A percentile compares a stretch with the other conserved stretches of the same genome.
Conservation (phyloP, 2,329 filamentous ascomycete species). For the Byssothecium circinans region DNA sequence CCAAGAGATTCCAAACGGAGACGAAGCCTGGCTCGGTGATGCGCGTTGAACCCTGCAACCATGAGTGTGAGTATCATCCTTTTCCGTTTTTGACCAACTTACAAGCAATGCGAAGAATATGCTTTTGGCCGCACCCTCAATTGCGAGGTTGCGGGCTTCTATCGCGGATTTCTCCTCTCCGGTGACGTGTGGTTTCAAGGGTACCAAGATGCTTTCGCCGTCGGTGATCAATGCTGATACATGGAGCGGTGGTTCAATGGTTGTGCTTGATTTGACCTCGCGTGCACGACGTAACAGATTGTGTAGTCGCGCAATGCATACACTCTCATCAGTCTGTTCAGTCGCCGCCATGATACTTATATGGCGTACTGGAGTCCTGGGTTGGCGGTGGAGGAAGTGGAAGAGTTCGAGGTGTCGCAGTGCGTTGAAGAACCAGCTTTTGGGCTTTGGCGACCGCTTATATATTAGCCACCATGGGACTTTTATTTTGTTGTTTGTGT, state of each 20-base stretch:
- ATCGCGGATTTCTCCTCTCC: constrained; percentile 36
- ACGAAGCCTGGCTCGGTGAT: constrained; percentile 81
- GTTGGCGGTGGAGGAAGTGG: too few relatives aligned
- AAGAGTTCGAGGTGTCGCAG: too few relatives aligned
- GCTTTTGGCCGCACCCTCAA: constrained; percentile 82
- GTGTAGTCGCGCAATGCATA: constrained; percentile 35
- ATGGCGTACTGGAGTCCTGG: neutral
- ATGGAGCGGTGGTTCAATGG: constrained; percentile 51
- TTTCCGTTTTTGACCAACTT: constrained; percentile 40
- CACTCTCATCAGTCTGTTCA: constrained; percentile 13
- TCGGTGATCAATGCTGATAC: constrained; percentile 42
- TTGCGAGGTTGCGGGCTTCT: constrained; percentile 63
- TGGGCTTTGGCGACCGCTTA: too few relatives aligned
- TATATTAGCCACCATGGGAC: too few relatives aligned
- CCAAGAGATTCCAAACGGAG: constrained; percentile 88
- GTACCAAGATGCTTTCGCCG: constrained; percentile 29
- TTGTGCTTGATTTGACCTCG: constrained; percentile 42
- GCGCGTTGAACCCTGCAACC: constrained; percentile 65
- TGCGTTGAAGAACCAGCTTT: too few relatives aligned
- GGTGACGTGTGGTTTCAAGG: constrained; percentile 5
- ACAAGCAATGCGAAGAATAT: constrained; percentile 80
- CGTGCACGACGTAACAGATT: constrained; percentile 47
- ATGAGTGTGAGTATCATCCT: constrained; percentile 18
- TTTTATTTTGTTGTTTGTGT: too few relatives aligned
- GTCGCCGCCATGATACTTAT: constrained; percentile 31